phyloP scores from a whole-genome alignment of 768 basidiomycete genomes.

The Sarcodon aspratus region DNA sequence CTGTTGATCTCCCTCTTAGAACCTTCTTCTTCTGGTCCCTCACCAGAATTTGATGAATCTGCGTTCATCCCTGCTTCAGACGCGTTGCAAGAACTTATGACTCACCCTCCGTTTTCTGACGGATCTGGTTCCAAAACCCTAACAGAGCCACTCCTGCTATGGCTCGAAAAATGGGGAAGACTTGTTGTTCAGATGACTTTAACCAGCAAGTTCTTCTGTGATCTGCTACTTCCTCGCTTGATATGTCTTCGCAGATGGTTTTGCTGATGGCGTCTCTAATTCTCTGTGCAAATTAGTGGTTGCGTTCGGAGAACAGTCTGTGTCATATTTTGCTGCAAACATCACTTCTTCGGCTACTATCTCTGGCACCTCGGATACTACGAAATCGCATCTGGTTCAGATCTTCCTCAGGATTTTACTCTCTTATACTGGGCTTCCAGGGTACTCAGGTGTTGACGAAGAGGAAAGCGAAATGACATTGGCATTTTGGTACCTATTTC shows the following conservation, averaged over 20 bases:
- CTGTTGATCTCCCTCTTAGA: conserved; percentile 41
- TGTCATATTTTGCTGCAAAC: conserved; percentile 60
- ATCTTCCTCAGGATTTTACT: conserved; percentile 62
- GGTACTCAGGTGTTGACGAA: conserved; percentile 74
- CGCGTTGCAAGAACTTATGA: conserved; percentile 67
- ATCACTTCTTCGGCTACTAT: conserved; percentile 38
- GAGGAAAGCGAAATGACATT: conserved; percentile 83
- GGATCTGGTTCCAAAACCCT: conserved; percentile 60
- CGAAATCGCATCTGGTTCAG: conserved; percentile 30
- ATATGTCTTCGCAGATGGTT: conserved; percentile 21
- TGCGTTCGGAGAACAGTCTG: conserved; percentile 80
- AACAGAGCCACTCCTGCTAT: conserved; percentile 80
- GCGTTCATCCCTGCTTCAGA: conserved; percentile 58
- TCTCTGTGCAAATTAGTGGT: conserved; percentile 74
- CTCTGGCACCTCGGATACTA: conserved; percentile 11
- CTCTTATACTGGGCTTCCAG: conserved; percentile 61
- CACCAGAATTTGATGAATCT: conserved; percentile 30
- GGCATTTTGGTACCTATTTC: conserved; percentile 84
- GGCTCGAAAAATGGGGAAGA: conserved; percentile 50
- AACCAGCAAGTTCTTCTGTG: conserved; percentile 18
- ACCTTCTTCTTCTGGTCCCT: conserved; percentile 11
- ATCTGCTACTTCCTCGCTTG: conserved; percentile 1
- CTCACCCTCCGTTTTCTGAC: conserved; percentile 59
- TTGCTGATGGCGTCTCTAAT: conserved; percentile 45
- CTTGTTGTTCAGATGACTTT: conserved; percentile 29